These are phyloP conservation scores for Podaxis sp. DNA, from an alignment of 768 basidiomycete species.

Conservation along the genomic window DNA sequence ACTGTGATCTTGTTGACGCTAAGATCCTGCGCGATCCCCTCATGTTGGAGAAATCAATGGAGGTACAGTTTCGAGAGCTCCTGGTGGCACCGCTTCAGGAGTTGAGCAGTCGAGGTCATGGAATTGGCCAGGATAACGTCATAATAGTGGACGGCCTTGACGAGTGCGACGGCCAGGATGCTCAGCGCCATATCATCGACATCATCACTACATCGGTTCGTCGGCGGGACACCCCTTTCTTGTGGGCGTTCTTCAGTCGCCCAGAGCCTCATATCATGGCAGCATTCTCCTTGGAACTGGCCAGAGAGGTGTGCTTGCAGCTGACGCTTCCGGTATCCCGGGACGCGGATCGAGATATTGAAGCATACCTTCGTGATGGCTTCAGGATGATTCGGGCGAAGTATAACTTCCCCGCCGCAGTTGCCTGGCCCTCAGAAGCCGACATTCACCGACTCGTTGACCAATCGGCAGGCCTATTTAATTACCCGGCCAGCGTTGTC, in stretches of 20 bases:
- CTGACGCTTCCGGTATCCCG: not conserved
- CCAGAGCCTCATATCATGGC: conserved; percentile 20
- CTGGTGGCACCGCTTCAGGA: not conserved
- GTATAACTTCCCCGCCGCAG: not conserved
- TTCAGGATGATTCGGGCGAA: not conserved
- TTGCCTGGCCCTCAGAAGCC: not conserved
- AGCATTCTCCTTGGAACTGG: conserved; percentile 7
- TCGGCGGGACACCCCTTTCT: conserved; percentile 16
- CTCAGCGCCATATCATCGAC: conserved; percentile 14
- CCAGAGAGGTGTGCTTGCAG: not conserved
- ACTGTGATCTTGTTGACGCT: not conserved
- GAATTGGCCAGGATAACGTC: not conserved
- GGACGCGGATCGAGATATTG: conserved; percentile 8
- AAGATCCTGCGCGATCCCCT: not conserved
- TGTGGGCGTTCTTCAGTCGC: conserved; percentile 23
- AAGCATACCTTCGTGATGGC: not conserved
- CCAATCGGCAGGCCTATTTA: not conserved
- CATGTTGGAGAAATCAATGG: not conserved
- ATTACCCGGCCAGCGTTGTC: not conserved
- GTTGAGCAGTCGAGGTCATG: not conserved
- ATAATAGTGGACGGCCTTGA: too few species aligned
- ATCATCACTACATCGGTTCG: conserved; percentile 4
- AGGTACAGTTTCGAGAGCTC: not conserved
- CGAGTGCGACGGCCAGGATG: conserved; percentile 6
- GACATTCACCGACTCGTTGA: not conserved